Percentiles rank a stretch among this genome's conserved stretches.
Conservation (phyloP, 768 basidiomycete genomes). For the Mycena vitilis region DNA sequence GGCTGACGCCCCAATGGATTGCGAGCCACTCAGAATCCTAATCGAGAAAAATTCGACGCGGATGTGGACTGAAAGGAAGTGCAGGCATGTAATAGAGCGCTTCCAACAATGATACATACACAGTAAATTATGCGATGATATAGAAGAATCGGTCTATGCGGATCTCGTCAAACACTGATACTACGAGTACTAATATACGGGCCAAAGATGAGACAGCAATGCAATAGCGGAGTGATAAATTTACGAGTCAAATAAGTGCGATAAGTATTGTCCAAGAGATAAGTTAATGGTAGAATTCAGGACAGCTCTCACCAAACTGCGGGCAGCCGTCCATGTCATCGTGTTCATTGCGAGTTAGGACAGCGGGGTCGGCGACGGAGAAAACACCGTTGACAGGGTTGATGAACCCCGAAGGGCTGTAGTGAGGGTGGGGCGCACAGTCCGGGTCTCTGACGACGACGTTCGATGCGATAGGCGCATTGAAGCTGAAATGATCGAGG, state of each 20-base stretch:
- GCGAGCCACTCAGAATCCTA: slow-evolving; percentile 11
- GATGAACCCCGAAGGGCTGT: slow-evolving; percentile 34
- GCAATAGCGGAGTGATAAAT: slow-evolving; percentile 31
- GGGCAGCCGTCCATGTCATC: slow-evolving; percentile 55
- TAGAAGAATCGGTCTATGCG: slow-evolving; percentile 22
- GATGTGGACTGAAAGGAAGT: slow-evolving; percentile 16
- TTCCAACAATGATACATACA: slow-evolving; percentile 31
- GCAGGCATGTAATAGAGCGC: slow-evolving; percentile 24
- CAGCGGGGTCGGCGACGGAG: slow-evolving; percentile 37
- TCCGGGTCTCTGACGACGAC: slow-evolving; percentile 45
- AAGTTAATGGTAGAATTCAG: slow-evolving; percentile 37
- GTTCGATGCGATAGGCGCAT: slow-evolving; percentile 47
- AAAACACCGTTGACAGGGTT: slow-evolving; percentile 37
- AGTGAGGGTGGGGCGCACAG: slow-evolving; percentile 48
- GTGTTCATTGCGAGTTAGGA: slow-evolving; percentile 45
- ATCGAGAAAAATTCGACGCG: slow-evolving; percentile 13
- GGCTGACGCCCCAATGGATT: slow-evolving; percentile 1
- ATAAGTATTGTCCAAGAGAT: slow-evolving; percentile 25
- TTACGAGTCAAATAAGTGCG: slow-evolving; percentile 17
- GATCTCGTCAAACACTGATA: slow-evolving; percentile 20
- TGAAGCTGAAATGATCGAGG: slow-evolving; percentile 65
- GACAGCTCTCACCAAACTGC: slow-evolving; percentile 59
- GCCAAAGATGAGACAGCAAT: slow-evolving; percentile 12
- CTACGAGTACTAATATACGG: slow-evolving; percentile 20
- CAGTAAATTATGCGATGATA: slow-evolving; percentile 32